A percentile compares a stretch with the other conserved stretches of the same genome.
These are phyloP conservation scores for Cryphonectria radicalis DNA, from an alignment of 2,329 filamentous ascomycete genomes.

Conservation along the genomic window DNA sequence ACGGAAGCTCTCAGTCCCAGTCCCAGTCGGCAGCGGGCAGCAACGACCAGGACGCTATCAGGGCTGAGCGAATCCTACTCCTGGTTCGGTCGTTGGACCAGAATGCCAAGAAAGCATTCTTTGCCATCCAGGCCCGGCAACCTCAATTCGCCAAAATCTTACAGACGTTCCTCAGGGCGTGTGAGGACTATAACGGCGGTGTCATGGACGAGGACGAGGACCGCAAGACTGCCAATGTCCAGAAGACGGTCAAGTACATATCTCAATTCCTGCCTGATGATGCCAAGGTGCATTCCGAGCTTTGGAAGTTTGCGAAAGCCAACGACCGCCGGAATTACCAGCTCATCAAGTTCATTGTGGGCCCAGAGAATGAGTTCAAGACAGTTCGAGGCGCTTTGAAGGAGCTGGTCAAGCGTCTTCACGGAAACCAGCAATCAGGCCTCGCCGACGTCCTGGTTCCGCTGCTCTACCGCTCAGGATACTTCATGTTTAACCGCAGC, in stretches of 20 bases:
- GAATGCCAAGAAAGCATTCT: slow-evolving; percentile 84
- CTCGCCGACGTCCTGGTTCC: slow-evolving; percentile 81
- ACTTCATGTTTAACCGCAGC: slow-evolving; percentile 91
- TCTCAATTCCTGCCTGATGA: slow-evolving; percentile 77
- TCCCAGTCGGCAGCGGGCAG: slow-evolving; percentile 43
- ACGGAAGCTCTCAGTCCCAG: slow-evolving; percentile 47
- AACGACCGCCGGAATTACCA: slow-evolving; percentile 91
- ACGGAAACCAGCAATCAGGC: slow-evolving; percentile 64
- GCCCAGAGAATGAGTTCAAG: slow-evolving; percentile 86
- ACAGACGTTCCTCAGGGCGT: slow-evolving; percentile 77
- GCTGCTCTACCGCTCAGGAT: slow-evolving; percentile 80
- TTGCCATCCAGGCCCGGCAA: slow-evolving; percentile 81
- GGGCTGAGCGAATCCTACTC: slow-evolving; percentile 82
- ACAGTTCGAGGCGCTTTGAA: slow-evolving; percentile 89
- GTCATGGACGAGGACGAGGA: slow-evolving; percentile 75
- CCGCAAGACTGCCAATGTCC: slow-evolving; percentile 70
- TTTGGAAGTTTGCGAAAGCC: slow-evolving; percentile 88
- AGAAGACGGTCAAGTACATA: slow-evolving; percentile 73
- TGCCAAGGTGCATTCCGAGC: slow-evolving; percentile 71
- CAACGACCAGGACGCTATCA: slow-evolving; percentile 73
- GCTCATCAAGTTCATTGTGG: slow-evolving; percentile 83
- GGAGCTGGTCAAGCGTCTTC: slow-evolving; percentile 82
- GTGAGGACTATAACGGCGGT: slow-evolving; percentile 88
- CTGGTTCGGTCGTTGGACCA: slow-evolving; percentile 78
- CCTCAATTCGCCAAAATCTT: slow-evolving; percentile 74